phyloP scores from a whole-genome alignment of 179 eudicot genomes.

The Pouteria campechiana region DNA sequence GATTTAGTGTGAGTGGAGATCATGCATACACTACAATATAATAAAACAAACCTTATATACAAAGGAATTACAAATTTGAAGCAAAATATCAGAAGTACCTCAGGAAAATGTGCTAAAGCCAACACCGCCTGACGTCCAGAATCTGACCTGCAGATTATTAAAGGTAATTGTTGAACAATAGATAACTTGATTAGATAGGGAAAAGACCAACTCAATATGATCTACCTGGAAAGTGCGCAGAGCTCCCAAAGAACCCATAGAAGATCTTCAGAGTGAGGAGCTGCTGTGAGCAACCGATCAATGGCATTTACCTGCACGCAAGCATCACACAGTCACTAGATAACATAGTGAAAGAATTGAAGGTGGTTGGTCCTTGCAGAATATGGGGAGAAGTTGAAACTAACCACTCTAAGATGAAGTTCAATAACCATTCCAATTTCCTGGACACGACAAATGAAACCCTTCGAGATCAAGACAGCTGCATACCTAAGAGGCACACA shows the following conservation, averaged over 20 bases:
- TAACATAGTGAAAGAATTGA: no score
- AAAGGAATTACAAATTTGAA: no score
- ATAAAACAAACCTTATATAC: no score
- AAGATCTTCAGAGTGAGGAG: conserved; percentile 63
- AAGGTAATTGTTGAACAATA: no score
- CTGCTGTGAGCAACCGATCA: conserved; percentile 55
- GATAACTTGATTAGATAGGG: no score
- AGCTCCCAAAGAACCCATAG: conserved; percentile 92
- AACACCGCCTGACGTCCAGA: conserved; percentile 95
- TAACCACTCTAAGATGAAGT: conserved; percentile 86
- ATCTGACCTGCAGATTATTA: conserved; percentile 52
- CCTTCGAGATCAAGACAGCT: conserved; percentile 62
- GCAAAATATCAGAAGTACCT: conserved; percentile 40
- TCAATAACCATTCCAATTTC: conserved; percentile 70
- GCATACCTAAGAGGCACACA: conserved; percentile 77
- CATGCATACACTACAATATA: no score
- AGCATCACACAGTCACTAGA: background rate
- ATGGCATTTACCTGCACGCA: conserved; percentile 61
- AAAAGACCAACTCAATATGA: no score
- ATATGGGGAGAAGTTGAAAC: conserved; percentile 15
- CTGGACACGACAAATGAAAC: conserved; percentile 56
- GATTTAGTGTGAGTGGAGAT: no score
- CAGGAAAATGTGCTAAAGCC: conserved; percentile 75
- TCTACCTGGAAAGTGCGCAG: conserved; percentile 81
- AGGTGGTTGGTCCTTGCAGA: no score